Conservation (phyloP, 2,329 filamentous ascomycete species). For the Chaetomiaceae sp. region DNA sequence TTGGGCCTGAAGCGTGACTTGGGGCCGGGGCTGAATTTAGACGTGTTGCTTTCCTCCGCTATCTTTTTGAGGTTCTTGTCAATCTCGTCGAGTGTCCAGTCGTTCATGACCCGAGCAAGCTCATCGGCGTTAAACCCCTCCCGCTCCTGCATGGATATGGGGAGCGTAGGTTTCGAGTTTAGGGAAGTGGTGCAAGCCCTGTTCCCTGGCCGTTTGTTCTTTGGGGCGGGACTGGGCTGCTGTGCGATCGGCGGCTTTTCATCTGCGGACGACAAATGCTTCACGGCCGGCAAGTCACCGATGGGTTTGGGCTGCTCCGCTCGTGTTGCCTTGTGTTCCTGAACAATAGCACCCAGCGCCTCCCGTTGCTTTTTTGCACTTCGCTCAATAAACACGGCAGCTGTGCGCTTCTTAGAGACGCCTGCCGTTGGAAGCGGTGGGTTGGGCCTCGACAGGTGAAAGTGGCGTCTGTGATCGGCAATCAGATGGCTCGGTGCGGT, state of each 20-base stretch:
- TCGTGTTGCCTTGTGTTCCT: conserved; percentile 1
- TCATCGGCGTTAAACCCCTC: conserved; percentile 41
- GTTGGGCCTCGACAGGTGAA: conserved; percentile 25
- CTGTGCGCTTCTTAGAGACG: conserved; percentile 24
- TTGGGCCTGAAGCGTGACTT: conserved; percentile 52
- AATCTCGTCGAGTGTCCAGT: conserved; percentile 57
- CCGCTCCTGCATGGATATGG: conserved; percentile 14
- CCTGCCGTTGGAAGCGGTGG: conserved; percentile 16
- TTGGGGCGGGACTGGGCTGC: conserved; percentile 2
- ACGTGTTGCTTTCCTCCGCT: conserved; percentile 36
- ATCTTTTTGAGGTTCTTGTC: conserved; percentile 47
- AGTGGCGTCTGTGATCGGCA: conserved; percentile 23
- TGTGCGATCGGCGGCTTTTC: background rate
- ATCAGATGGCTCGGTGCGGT: background rate
- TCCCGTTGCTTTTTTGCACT: conserved; percentile 24
- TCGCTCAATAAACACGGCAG: conserved; percentile 26
- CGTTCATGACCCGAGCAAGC: conserved; percentile 52
- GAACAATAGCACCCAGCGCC: conserved; percentile 8
- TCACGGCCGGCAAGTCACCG: background rate
- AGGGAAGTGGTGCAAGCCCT: conserved; percentile 7
- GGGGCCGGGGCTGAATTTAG: conserved; percentile 23
- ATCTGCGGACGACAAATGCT: background rate
- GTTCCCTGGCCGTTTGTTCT: conserved; percentile 20
- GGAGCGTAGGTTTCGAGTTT: background rate
- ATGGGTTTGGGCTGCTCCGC: background rate